Percentiles rank a stretch among this genome's conserved stretches.
Evolutionary conservation across 768 basidiomycete species (phyloP).

Genomic region (Leucocoprinus birnbaumii): DNA sequence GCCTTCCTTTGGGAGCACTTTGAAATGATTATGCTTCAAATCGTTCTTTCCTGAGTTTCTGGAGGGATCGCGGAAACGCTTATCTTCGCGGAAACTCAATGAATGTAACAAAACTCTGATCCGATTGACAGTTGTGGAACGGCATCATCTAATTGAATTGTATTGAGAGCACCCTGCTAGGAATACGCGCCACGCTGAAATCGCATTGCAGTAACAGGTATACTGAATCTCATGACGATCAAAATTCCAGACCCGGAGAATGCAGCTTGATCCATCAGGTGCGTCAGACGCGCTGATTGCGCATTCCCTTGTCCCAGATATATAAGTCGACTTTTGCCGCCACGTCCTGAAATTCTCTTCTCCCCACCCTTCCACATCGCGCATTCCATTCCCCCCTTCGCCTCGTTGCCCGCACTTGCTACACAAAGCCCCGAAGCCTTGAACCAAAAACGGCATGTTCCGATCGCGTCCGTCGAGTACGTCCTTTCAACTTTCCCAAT

Average conservation of each 20-base stretch:
- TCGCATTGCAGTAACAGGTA: conserved; percentile 11
- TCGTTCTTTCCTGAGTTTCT: background rate
- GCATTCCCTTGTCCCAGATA: conserved; percentile 15
- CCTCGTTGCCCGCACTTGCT: conserved; percentile 25
- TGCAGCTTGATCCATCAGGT: conserved; percentile 13
- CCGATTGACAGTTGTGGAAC: background rate
- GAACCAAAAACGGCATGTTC: conserved; percentile 42
- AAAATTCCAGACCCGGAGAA: conserved; percentile 14
- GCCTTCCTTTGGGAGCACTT: conserved; percentile 4
- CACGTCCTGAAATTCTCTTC: conserved; percentile 14
- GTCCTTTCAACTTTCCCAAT: conserved; percentile 50
- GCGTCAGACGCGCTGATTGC: conserved; percentile 11
- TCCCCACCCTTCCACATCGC: conserved; percentile 10
- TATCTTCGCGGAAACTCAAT: conserved; percentile 8
- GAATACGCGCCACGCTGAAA: conserved; percentile 9
- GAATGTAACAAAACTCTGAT: conserved; percentile 6
- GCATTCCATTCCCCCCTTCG: conserved; percentile 14
- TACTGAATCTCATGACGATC: conserved; percentile 11
- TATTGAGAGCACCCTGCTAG: conserved; percentile 4
- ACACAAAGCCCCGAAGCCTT: conserved; percentile 21
- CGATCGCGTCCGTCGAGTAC: conserved; percentile 32
- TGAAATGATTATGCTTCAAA: background rate
- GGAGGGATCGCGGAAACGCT: conserved; percentile 5
- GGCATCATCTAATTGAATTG: background rate
- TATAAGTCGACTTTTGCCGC: conserved; percentile 10